These are phyloP conservation scores for Fusarium phyllophilum DNA, from an alignment of 2,329 filamentous ascomycete species.

Conservation along the genomic window DNA sequence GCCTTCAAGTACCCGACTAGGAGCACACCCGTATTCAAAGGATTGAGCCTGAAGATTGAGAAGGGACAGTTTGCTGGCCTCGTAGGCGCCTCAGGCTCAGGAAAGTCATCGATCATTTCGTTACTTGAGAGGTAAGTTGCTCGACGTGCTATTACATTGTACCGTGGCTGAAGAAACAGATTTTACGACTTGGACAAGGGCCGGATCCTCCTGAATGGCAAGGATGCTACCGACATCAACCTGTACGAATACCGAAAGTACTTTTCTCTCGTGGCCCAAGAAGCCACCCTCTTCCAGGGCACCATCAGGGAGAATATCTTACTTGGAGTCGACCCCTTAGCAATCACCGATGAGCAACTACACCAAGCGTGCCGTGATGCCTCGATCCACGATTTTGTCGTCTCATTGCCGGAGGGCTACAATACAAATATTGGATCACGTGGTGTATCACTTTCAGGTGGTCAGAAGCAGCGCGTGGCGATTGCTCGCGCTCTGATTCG, in stretches of 20 bases:
- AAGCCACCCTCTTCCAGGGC: constrained; percentile 77
- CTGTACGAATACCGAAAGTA: constrained; percentile 70
- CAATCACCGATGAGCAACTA: constrained; percentile 62
- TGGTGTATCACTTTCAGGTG: constrained; percentile 74
- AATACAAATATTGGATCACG: constrained; percentile 73
- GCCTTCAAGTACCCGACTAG: constrained; percentile 71
- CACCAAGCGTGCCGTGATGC: constrained; percentile 68
- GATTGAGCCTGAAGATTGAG: constrained; percentile 71
- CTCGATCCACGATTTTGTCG: constrained; percentile 77
- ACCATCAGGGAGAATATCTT: constrained; percentile 76
- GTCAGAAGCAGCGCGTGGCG: constrained; percentile 76
- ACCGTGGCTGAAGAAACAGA: constrained; percentile 43
- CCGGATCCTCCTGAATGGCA: constrained; percentile 70
- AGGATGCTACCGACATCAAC: constrained; percentile 67
- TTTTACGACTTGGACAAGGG: constrained; percentile 78
- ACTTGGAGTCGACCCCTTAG: constrained; percentile 67
- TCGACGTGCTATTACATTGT: not conserved
- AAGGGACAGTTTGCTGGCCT: constrained; percentile 77
- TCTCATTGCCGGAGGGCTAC: constrained; percentile 73
- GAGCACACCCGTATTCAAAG: constrained; percentile 66
- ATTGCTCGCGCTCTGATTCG: constrained; percentile 76
- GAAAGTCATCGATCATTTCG: constrained; percentile 77
- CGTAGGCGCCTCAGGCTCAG: constrained; percentile 76
- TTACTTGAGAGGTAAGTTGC: constrained; percentile 61
- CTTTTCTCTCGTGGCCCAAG: constrained; percentile 78